phyloP scores from a whole-genome alignment of 345 rosid species.

The Corchorus olitorius region DNA sequence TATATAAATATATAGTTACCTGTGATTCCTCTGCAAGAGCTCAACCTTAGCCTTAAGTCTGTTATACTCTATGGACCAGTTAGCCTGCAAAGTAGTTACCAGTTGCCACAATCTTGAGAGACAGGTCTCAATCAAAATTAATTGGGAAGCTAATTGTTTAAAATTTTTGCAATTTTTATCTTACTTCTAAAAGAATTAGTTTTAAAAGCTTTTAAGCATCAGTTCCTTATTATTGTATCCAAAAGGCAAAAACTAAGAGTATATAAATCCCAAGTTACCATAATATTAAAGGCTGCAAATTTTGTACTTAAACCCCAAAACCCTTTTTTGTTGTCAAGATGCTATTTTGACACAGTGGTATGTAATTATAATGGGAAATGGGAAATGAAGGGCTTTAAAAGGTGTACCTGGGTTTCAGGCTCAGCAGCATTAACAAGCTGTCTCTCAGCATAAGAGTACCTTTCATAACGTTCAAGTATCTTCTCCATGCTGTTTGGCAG shows the following conservation, averaged over 20 bases:
- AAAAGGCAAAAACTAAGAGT: constrained; percentile 13
- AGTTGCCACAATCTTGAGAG: background rate
- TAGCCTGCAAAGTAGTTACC: constrained; percentile 43
- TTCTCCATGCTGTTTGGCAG: constrained; percentile 65
- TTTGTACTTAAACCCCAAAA: background rate
- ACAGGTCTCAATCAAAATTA: background rate
- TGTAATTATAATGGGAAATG: background rate
- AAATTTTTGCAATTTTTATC: background rate
- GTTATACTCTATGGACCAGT: constrained; percentile 77
- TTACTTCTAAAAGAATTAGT: background rate
- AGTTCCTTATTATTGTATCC: background rate
- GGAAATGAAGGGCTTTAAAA: background rate
- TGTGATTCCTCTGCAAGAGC: constrained; percentile 77
- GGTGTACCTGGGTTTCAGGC: constrained; percentile 40
- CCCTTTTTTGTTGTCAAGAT: constrained; percentile 12
- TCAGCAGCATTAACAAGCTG: constrained; percentile 48
- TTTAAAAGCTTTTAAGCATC: background rate
- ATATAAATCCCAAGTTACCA: background rate
- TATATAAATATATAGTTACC: constrained; percentile 38
- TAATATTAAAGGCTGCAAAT: background rate
- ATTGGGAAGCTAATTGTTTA: background rate
- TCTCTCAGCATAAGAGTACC: constrained; percentile 65
- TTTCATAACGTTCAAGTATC: constrained; percentile 77
- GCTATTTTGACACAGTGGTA: background rate
- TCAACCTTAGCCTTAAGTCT: constrained; percentile 86